Percentiles rank a stretch among this genome's conserved stretches.
Evolutionary conservation across 2,329 filamentous ascomycete species (phyloP).

Genomic region (Aspergillus ibericus): DNA sequence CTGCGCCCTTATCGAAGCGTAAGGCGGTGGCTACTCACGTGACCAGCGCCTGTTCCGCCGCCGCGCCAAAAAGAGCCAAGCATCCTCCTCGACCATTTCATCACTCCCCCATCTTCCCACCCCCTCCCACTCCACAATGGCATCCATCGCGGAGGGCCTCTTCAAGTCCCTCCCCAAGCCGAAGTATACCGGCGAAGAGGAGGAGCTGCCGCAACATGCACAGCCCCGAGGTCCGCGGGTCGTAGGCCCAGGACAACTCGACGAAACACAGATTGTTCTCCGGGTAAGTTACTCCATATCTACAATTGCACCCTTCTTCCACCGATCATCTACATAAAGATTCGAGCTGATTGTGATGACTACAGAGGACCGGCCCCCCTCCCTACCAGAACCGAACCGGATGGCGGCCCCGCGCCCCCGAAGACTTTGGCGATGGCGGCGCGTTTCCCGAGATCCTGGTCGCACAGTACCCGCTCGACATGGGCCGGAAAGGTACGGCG

Average conservation of each 20-base stretch:
- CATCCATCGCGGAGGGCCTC: slow-evolving; percentile 69
- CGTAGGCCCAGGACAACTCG: slow-evolving; percentile 73
- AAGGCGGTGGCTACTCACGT: background rate
- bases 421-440: slow-evolving; percentile 95
- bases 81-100: slow-evolving; percentile 5
- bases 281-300: slow-evolving; percentile 54
- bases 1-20: no score
- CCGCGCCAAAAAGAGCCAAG: slow-evolving; percentile 19
- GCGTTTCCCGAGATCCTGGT: slow-evolving; percentile 92
- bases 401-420: slow-evolving; percentile 85
- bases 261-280: slow-evolving; percentile 81
- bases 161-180: slow-evolving; percentile 82
- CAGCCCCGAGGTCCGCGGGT: slow-evolving; percentile 80
- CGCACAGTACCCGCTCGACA: slow-evolving; percentile 92
- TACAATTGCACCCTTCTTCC: background rate
- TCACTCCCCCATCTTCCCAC: slow-evolving; percentile 17
- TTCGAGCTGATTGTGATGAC: slow-evolving; percentile 9
- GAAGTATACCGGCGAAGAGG: slow-evolving; percentile 86
- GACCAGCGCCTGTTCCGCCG: background rate
- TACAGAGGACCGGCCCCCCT: slow-evolving; percentile 75
- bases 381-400: slow-evolving; percentile 81
- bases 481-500: slow-evolving; percentile 75
- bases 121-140: slow-evolving; percentile 49
- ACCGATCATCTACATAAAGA: slow-evolving; percentile 13
- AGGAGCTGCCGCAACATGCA: slow-evolving; percentile 70